Evolutionary conservation across 2,329 filamentous ascomycete genomes (phyloP), one percentile per base, ranked within the genome.

Genomic region (Bertia moriformis): DNA sequence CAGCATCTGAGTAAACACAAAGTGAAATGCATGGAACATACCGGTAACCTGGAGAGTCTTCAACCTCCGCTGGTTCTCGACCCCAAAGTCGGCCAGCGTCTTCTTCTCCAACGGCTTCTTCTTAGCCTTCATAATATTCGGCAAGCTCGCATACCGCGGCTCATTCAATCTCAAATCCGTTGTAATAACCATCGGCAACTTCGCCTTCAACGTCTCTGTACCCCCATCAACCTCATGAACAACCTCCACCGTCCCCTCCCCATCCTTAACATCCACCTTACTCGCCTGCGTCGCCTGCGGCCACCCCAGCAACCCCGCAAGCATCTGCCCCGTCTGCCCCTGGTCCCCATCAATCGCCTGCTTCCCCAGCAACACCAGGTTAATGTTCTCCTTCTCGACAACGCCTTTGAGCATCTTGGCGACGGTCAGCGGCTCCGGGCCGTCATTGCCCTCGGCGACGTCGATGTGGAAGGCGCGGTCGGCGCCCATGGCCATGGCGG

Each of bases 91-190:
- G 41, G 67, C 71, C 57, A 95, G 59, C 47, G 73, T 85, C 71
- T 86, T 82, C 81, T 95, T 96, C 53, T 91, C 86, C 50, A 98
- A 55, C 54, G 84, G 84, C 82, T 98, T 98, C 83, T 96, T 98
- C 83, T 98, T 98, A 39, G 91, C 91, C 80, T 96, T 98, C 91
- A 98, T 98, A 48, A 98, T 96, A 58, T 96, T 96, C 38, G 88
- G 89, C 73, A 98, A 60, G 61, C 78, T 94, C 17, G 89, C 91
- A 59, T 94, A 98, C 46, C 91, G 70, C 43, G 91, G 91, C 73
- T 93, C 86, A 56, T 98, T 98, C 58, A 98, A 66, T 39, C 91
- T 68, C 63, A 98, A 60, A 66, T 98, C 91, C 44, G 91, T 94
- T 44, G 91, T 98, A 50, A 98, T 83, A 39, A 98, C 67, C 78